Percentiles rank a stretch among this genome's conserved stretches.
phyloP scores from a whole-genome alignment of 108 stramenopile species.

The Fragilariopsis cylindrus region DNA sequence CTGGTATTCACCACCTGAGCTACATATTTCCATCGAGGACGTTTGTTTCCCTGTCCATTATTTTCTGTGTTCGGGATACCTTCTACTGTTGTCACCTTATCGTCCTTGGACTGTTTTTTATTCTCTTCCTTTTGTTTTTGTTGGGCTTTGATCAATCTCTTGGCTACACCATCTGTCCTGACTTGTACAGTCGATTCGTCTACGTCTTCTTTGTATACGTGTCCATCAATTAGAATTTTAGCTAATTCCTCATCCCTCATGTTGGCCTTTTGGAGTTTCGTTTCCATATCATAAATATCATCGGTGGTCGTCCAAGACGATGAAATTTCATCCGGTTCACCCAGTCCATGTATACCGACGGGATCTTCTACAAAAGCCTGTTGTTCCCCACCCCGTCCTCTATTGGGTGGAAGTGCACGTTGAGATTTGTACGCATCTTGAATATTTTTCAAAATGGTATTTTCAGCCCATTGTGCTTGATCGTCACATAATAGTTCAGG shows the following conservation, averaged over 20 bases:
- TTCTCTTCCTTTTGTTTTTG: constrained; percentile 12
- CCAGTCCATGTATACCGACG: constrained; percentile 51
- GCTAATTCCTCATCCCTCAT: constrained; percentile 61
- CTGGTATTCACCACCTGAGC: constrained; percentile 81
- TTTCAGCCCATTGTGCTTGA: constrained; percentile 58
- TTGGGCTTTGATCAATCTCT: constrained; percentile 32
- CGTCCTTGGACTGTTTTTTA: constrained; percentile 1
- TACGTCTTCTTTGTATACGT: constrained; percentile 74
- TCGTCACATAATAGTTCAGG: constrained; percentile 39
- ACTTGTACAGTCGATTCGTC: constrained; percentile 55
- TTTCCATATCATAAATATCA: constrained; percentile 75
- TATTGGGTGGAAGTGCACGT: constrained; percentile 12
- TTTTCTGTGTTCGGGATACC: constrained; percentile 47
- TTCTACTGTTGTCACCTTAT: too few relatives aligned
- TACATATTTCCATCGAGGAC: constrained; percentile 80
- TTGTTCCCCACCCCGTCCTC: constrained; percentile 5
- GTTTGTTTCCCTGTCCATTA: constrained; percentile 42
- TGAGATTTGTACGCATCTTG: constrained; percentile 41
- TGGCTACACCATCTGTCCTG: constrained; percentile 50
- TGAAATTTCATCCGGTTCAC: constrained; percentile 47
- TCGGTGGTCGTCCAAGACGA: constrained; percentile 40
- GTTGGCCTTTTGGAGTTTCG: constrained; percentile 45
- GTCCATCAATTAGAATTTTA: constrained; percentile 50
- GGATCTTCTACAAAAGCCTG: constrained; percentile 73
- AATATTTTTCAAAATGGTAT: constrained; percentile 42